A percentile compares a stretch with the other conserved stretches of the same genome.
phyloP scores from a whole-genome alignment of 2,329 filamentous ascomycete genomes.

The Clathrospora elynae region DNA sequence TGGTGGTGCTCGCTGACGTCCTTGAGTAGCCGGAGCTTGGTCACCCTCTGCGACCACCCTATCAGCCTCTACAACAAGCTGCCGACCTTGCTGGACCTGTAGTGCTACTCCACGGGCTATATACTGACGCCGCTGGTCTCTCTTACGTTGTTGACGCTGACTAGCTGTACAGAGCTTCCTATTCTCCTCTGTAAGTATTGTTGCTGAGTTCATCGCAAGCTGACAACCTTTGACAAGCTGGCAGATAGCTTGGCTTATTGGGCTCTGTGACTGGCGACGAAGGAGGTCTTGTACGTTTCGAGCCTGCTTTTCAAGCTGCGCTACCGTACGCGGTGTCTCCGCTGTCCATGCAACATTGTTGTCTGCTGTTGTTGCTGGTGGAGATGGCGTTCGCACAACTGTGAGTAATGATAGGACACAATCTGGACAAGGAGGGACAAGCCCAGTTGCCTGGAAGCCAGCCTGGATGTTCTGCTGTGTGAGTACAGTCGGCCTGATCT shows the following conservation, averaged over 20 bases:
- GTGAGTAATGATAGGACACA: slow-evolving; percentile 17
- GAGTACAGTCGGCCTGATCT: slow-evolving; percentile 5
- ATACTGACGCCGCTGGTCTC: slow-evolving; percentile 7
- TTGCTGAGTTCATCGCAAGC: slow-evolving; percentile 3
- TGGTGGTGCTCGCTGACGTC: slow-evolving; percentile 8
- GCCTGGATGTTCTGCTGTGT: slow-evolving; percentile 17
- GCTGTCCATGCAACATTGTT: slow-evolving; percentile 12
- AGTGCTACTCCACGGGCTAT: slow-evolving; percentile 8
- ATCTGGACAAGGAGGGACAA: slow-evolving; percentile 20
- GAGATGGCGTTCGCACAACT: slow-evolving; percentile 16
- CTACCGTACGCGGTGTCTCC: slow-evolving; percentile 23
- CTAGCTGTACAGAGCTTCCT: slow-evolving; percentile 1
- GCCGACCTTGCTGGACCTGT: slow-evolving; percentile 1
- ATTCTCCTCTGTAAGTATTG: slow-evolving; percentile 4
- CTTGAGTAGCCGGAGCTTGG: slow-evolving; percentile 2
- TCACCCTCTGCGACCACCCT: background rate
- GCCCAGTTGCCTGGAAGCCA: slow-evolving; percentile 20
- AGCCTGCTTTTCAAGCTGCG: slow-evolving; percentile 29
- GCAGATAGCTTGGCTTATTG: slow-evolving; percentile 17
- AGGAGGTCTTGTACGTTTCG: slow-evolving; percentile 15
- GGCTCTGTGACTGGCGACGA: slow-evolving; percentile 22
- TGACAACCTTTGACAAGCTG: slow-evolving; percentile 24
- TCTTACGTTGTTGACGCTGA: slow-evolving; percentile 5
- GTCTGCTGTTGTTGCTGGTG: slow-evolving; percentile 11
- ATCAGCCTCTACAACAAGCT: slow-evolving; percentile 5